Conservation (phyloP, 176 grass and related monocot species). For the Dendrocalamus sinicus region DNA sequence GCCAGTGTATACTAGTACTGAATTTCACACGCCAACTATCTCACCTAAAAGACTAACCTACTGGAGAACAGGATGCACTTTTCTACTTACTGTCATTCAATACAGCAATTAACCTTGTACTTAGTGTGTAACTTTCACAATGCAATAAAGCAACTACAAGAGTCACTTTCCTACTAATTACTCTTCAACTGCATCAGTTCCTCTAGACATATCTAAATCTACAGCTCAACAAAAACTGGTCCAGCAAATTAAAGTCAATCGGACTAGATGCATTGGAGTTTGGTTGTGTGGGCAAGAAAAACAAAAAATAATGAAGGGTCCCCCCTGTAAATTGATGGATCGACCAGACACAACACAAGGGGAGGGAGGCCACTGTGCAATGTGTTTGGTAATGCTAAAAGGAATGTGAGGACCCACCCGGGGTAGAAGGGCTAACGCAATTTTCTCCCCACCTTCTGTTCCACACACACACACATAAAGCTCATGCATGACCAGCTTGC, state of each 20-base stretch:
- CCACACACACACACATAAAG: slow-evolving; percentile 17
- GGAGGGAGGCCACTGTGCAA: slow-evolving; percentile 23
- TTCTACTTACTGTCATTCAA: background rate
- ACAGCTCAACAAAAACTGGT: slow-evolving; percentile 43
- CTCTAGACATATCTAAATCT: slow-evolving; percentile 31
- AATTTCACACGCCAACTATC: background rate
- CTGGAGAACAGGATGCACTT: background rate
- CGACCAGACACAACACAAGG: slow-evolving; percentile 28
- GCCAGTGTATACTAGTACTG: background rate
- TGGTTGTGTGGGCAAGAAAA: slow-evolving; percentile 53
- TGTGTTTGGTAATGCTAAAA: slow-evolving; percentile 55
- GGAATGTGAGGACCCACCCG: slow-evolving; percentile 50
- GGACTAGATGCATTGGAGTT: slow-evolving; percentile 43
- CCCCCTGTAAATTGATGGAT: slow-evolving; percentile 44
- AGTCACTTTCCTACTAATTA: background rate
- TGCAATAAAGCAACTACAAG: background rate
- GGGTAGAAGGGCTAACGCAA: slow-evolving; percentile 43
- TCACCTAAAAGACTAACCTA: background rate
- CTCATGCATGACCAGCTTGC: background rate
- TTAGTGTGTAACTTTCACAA: background rate
- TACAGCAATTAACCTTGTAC: background rate
- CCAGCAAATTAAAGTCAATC: slow-evolving; percentile 40
- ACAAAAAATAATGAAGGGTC: slow-evolving; percentile 51
- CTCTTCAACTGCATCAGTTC: background rate
- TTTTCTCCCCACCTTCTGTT: slow-evolving; percentile 57